Base-by-base conservation (phyloP, 805 yeast genomes). In the Saccharomycopsis malanga region DNA sequence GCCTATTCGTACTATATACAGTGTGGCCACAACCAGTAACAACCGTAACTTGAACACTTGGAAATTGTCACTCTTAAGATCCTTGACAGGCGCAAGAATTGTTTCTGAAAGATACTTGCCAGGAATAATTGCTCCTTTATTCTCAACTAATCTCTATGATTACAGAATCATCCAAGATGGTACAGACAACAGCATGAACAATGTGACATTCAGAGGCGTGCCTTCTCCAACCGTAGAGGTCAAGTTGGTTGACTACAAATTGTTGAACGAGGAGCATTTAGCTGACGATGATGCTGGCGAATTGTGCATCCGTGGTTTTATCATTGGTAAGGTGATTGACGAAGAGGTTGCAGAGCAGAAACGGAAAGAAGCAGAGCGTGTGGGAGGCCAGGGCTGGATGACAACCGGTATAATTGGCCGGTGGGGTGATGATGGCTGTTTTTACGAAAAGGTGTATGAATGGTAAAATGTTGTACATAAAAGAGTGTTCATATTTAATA, bases 321-420 rank as follows among this genome's bases (percentile, higher is more conserved):
- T 41, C 18, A 45, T 48, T 27, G 55, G 55, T 6, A 39, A 37
- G 25, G 29, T 36, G n/a, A 30, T 42, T 3, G 54, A 51, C 38
- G 27, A 22, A 18, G 52, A 51, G 6, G 41, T 41, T 4, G 35
- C 44, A 9, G 44, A 48, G 24, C 36, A 41, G 18, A 39, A 37
- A 22, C 35, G 14, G 15, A 39, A 41, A 17, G 53, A 49, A 25
- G 42, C 39, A 20, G 34, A 43, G 40, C 42, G 48, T 30, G 50
- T 45, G 17, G 55, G 53, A 10, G 49, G 53, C 14, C 41, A 49
- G 25, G 55, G 55, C 3, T 52, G 55, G 55, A 52, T 52, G 55
- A 49, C 55, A 20, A 49, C 53, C 12, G 55, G 55, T 6, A 39
- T 52, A 30, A 27, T 52, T 4, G 55, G 55, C 14, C 18, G 17